Conservation (phyloP, 2,329 filamentous ascomycete genomes). For the Fusarium succisae region DNA sequence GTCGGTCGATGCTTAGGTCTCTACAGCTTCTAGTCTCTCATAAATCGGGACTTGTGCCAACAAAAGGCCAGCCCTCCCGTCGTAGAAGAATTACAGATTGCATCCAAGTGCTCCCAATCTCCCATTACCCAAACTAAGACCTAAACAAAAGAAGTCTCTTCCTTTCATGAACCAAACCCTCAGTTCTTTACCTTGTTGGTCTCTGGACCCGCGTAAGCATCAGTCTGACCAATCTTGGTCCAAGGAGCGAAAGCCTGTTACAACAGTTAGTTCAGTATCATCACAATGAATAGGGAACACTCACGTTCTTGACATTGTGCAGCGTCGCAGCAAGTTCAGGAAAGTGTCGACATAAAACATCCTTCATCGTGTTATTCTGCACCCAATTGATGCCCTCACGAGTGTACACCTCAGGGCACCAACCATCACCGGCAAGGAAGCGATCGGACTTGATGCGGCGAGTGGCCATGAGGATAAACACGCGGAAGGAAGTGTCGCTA, state of each 20-base stretch:
- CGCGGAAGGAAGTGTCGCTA: slow-evolving; percentile 21
- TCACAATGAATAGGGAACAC: accelerated
- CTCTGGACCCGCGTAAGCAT: slow-evolving; percentile 6
- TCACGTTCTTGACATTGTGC: slow-evolving; percentile 11
- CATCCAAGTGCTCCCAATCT: too few relatives aligned
- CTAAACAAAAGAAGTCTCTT: accelerated
- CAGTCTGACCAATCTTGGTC: slow-evolving; percentile 20
- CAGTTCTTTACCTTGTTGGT: slow-evolving; percentile 5
- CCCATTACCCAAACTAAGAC: accelerated
- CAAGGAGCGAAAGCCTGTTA: slow-evolving; percentile 21
- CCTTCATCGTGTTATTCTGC: slow-evolving; percentile 24
- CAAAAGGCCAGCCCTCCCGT: not conserved
- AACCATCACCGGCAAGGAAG: slow-evolving; percentile 15
- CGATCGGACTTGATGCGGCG: slow-evolving; percentile 26
- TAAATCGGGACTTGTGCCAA: accelerated
- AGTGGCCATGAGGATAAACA: slow-evolving; percentile 24
- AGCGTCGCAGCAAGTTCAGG: slow-evolving; percentile 18
- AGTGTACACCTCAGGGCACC: slow-evolving; percentile 26
- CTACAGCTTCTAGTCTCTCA: accelerated
- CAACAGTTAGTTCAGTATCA: not conserved
- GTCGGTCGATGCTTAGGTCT: accelerated
- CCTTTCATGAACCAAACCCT: accelerated
- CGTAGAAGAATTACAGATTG: too few relatives aligned
- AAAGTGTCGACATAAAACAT: slow-evolving; percentile 23
- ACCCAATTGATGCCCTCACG: slow-evolving; percentile 24